Percentiles rank a stretch among this genome's conserved stretches.
phyloP scores from a whole-genome alignment of 2,329 filamentous ascomycete species.

The Curvularia verruculosa region DNA sequence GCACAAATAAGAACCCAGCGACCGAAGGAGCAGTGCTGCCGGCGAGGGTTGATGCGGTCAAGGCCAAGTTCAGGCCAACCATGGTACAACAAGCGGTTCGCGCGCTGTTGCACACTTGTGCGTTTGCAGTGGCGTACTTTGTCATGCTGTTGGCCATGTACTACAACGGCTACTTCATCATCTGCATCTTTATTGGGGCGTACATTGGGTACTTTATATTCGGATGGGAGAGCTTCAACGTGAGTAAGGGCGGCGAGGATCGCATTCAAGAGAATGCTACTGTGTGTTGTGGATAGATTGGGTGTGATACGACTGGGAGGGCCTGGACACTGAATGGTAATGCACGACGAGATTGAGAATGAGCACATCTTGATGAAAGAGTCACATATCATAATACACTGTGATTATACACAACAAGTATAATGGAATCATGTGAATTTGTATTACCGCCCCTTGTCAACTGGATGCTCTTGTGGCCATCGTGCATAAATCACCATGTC shows the following conservation, averaged over 20 bases:
- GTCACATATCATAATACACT: not conserved
- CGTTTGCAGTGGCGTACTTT: slow-evolving; percentile 80
- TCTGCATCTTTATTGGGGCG: slow-evolving; percentile 48
- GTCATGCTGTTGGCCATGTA: slow-evolving; percentile 76
- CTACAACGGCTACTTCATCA: slow-evolving; percentile 73
- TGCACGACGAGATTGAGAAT: not conserved
- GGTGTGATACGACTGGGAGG: not conserved
- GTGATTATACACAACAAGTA: not conserved
- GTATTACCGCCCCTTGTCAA: not conserved
- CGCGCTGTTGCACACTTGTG: slow-evolving; percentile 72
- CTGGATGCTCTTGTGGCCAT: not conserved
- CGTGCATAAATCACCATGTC: not conserved
- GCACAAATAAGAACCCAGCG: slow-evolving; percentile 19
- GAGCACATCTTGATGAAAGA: not conserved
- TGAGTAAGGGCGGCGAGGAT: slow-evolving; percentile 31
- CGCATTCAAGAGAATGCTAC: slow-evolving; percentile 46
- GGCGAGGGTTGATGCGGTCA: not conserved
- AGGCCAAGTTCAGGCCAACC: slow-evolving; percentile 58
- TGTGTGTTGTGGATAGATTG: slow-evolving; percentile 45
- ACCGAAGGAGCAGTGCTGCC: slow-evolving; percentile 6
- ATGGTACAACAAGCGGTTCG: slow-evolving; percentile 71
- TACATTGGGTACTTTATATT: slow-evolving; percentile 47
- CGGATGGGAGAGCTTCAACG: slow-evolving; percentile 44
- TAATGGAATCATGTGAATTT: not conserved
- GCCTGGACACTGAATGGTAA: not conserved